These are phyloP conservation scores for Solanum chmielewskii DNA, from an alignment of 257 asterid genomes.

Conservation along the genomic window DNA sequence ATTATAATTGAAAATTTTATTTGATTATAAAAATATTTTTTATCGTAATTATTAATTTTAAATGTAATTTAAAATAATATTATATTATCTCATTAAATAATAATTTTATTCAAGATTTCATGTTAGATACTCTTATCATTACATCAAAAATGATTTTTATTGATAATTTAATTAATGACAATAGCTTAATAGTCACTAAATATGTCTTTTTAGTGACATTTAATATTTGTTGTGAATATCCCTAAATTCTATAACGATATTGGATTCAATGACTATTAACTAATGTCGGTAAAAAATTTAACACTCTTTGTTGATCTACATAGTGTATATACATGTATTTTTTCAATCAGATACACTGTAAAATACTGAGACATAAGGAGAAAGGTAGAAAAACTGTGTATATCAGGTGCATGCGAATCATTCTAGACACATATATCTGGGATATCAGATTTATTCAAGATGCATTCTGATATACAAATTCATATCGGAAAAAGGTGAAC, in stretches of 20 bases:
- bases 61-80: no score
- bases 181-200: no score
- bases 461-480: background rate
- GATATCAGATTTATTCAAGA: background rate
- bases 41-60: no score
- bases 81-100: no score
- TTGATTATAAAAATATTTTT: no score
- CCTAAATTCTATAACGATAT: no score
- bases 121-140: background rate
- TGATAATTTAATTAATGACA: no score
- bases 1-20: no score
- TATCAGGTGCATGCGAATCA: background rate
- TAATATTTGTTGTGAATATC: no score
- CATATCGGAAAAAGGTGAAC: background rate
- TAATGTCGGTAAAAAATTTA: background rate
- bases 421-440: accelerated
- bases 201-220: no score
- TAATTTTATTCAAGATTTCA: background rate
- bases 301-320: background rate
- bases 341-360: no score
- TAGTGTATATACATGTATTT: background rate
- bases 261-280: no score
- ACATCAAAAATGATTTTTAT: background rate
- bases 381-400: background rate
- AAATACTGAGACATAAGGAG: background rate